A percentile compares a stretch with the other conserved stretches of the same genome.
Conservation (phyloP, 805 yeast genomes). For the Pichia insulana region DNA sequence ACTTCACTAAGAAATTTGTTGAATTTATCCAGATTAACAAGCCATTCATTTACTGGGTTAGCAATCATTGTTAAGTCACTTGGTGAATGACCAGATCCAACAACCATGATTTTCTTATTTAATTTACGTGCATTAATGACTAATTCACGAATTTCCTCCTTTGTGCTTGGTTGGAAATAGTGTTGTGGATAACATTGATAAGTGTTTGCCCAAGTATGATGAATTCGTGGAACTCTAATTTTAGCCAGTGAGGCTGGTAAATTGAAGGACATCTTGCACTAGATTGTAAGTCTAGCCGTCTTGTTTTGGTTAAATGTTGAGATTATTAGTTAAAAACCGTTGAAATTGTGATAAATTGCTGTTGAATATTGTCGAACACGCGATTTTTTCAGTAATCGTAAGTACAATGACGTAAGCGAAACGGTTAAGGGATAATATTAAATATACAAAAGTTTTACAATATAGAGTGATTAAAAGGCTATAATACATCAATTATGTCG, state of each 20-base stretch:
- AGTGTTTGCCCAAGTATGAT: conserved; percentile 87
- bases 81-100: conserved; percentile 95
- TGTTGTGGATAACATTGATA: conserved; percentile 68
- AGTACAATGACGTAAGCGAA: too few species aligned
- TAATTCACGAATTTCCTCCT: conserved; percentile 61
- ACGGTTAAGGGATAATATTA: too few species aligned
- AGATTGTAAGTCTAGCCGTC: background rate
- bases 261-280: conserved; percentile 8
- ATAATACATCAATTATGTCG: conserved; percentile 10
- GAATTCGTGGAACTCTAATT: conserved; percentile 35
- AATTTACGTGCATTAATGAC: conserved; percentile 55
- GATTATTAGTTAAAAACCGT: too few species aligned
- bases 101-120: conserved; percentile 65
- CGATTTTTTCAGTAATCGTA: too few species aligned
- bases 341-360: too few species aligned
- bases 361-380: too few species aligned
- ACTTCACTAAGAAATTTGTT: conserved; percentile 39
- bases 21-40: conserved; percentile 75
- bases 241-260: conserved; percentile 21
- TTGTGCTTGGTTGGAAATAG: conserved; percentile 64
- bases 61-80: conserved; percentile 78
- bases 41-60: conserved; percentile 53
- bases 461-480: background rate
- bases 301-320: too few species aligned
- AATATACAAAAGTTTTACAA: background rate